Evolutionary conservation across 345 rosid species (phyloP).

Genomic region (Citrus sp.): DNA sequence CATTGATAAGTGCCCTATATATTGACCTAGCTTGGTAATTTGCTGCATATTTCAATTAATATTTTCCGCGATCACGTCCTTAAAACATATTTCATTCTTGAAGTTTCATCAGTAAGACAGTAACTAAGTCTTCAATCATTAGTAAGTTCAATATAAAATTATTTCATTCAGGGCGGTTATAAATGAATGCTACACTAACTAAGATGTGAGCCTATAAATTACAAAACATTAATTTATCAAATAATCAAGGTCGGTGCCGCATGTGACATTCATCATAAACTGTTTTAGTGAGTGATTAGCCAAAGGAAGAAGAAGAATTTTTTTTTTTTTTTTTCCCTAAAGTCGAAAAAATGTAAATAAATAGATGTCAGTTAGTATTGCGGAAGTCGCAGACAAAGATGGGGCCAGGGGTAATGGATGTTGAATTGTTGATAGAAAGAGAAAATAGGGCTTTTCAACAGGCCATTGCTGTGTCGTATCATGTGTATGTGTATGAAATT

Average conservation of each 20-base stretch:
- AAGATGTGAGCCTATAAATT: not conserved
- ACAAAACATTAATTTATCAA: not conserved
- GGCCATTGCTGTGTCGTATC: not conserved
- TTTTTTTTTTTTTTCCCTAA: too few species aligned
- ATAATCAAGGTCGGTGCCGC: not conserved
- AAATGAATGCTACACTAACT: not conserved
- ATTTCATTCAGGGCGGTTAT: not conserved
- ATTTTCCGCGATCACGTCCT: too few species aligned
- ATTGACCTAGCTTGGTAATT: conserved; percentile 4
- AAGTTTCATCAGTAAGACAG: not conserved
- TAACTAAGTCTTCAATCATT: too few species aligned
- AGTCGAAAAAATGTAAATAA: not conserved
- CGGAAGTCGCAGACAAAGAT: not conserved
- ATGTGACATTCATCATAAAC: not conserved
- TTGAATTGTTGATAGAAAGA: conserved; percentile 4
- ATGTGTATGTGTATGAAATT: not conserved
- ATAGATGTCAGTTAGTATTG: not conserved
- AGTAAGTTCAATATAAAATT: not conserved
- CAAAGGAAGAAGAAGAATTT: not conserved
- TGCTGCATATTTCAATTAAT: not conserved
- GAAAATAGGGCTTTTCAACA: not conserved
- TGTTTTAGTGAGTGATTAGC: not conserved
- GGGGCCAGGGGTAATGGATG: conserved; percentile 1
- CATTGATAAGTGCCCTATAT: conserved; percentile 2
- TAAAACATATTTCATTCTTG: too few species aligned